These are phyloP conservation scores for Carallia brachiata DNA, from an alignment of 345 rosid genomes.

Conservation along the genomic window DNA sequence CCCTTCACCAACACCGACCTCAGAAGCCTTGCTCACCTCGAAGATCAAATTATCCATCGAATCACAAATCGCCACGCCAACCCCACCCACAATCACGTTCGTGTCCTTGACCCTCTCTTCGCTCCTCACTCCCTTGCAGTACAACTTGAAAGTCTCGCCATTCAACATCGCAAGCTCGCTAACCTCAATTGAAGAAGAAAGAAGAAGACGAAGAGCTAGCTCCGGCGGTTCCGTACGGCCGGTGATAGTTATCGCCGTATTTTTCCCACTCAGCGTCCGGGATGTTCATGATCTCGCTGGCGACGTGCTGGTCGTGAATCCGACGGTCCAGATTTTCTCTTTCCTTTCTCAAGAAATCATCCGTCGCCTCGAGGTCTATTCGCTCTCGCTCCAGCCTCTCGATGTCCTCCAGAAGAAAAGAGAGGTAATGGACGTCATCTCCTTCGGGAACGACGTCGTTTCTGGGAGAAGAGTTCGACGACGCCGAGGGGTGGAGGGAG, in stretches of 20 bases:
- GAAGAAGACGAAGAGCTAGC: slow-evolving; percentile 3
- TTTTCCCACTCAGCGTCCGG: slow-evolving; percentile 55
- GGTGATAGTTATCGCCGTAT: slow-evolving; percentile 44
- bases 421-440: slow-evolving; percentile 24
- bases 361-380: slow-evolving; percentile 39
- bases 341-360: slow-evolving; percentile 26
- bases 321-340: slow-evolving; percentile 53
- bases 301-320: slow-evolving; percentile 61
- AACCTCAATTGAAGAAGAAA: too few species aligned
- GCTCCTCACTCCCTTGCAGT: too few species aligned
- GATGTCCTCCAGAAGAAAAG: slow-evolving; percentile 45
- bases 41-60: too few species aligned
- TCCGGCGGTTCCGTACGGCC: slow-evolving; percentile 33
- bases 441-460: slow-evolving; percentile 6
- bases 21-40: too few species aligned
- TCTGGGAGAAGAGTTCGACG: slow-evolving; percentile 11
- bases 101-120: too few species aligned
- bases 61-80: too few species aligned
- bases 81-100: too few species aligned
- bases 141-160: too few species aligned
- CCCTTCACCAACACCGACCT: too few species aligned
- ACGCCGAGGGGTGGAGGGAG: slow-evolving; percentile 14
- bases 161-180: too few species aligned
- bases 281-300: slow-evolving; percentile 43
- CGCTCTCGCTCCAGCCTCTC: slow-evolving; percentile 42